A percentile compares a stretch with the other conserved stretches of the same genome.
Conservation (phyloP, 768 basidiomycete genomes). For the Obba rivulosa region DNA sequence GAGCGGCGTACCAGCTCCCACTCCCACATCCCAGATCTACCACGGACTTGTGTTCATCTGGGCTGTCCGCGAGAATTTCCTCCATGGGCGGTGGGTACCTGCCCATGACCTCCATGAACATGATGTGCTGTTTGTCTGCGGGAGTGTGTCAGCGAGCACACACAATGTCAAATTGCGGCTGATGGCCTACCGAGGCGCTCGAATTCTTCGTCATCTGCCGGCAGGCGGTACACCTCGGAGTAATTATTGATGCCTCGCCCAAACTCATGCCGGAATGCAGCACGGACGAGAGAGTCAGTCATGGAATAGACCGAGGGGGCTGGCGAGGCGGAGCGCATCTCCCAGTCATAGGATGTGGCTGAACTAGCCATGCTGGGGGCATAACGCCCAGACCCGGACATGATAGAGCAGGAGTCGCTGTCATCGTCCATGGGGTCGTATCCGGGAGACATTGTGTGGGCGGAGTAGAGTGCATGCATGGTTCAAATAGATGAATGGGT, state of each 20-base stretch:
- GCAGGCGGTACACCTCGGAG: conserved; percentile 72
- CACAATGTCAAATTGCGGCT: background rate
- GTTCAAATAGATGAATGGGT: conserved; percentile 1
- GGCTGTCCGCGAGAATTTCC: conserved; percentile 52
- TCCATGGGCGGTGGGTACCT: conserved; percentile 57
- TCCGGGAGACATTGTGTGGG: conserved; percentile 7
- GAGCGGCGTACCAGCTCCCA: conserved; percentile 56
- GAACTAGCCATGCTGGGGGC: conserved; percentile 40
- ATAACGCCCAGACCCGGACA: conserved; percentile 33
- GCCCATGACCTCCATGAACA: conserved; percentile 63
- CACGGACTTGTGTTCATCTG: conserved; percentile 54
- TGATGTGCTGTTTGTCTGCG: conserved; percentile 60
- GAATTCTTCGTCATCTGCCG: conserved; percentile 75
- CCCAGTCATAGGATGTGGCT: conserved; percentile 51
- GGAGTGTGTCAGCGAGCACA: conserved; percentile 2
- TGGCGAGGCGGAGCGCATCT: conserved; percentile 63
- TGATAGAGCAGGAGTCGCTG: conserved; percentile 33
- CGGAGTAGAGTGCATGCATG: conserved; percentile 6
- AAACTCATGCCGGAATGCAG: conserved; percentile 58
- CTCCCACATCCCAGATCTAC: conserved; percentile 80
- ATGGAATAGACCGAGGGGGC: conserved; percentile 64
- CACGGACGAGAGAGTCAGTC: conserved; percentile 55
- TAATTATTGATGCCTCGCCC: conserved; percentile 71
- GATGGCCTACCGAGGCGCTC: conserved; percentile 52
- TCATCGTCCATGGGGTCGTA: conserved; percentile 37